phyloP scores from a whole-genome alignment of 768 basidiomycete species.

The Leccinum truebloodii region DNA sequence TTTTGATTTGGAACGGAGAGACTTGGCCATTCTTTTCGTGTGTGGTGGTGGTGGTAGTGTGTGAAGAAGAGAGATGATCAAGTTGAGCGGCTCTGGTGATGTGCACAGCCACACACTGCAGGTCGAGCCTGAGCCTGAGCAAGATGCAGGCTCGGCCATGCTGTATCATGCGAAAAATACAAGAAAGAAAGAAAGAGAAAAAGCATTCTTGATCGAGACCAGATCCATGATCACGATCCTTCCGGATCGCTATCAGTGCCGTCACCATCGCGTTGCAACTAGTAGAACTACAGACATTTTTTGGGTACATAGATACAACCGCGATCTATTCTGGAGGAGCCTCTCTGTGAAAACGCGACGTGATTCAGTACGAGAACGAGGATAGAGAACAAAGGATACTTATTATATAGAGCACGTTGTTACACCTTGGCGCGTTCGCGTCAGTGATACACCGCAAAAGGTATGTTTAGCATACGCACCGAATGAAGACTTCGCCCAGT shows the following conservation, averaged over 20 bases:
- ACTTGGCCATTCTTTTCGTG: slow-evolving; percentile 67
- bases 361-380: slow-evolving; percentile 21
- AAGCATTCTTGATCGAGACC: background rate
- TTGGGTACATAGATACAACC: slow-evolving; percentile 7
- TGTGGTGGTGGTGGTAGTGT: background rate
- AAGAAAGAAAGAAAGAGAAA: background rate
- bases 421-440: slow-evolving; percentile 57
- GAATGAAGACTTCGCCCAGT: slow-evolving; percentile 98
- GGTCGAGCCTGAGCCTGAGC: background rate
- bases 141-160: background rate
- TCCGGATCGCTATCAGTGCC: slow-evolving; percentile 8
- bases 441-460: slow-evolving; percentile 6
- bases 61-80: background rate
- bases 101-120: slow-evolving; percentile 12
- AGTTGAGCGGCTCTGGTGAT: background rate
- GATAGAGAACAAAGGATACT: slow-evolving; percentile 42
- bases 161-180: background rate
- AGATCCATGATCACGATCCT: slow-evolving; percentile 3
- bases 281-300: slow-evolving; percentile 11
- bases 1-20: slow-evolving; percentile 78
- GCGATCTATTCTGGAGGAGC: slow-evolving; percentile 52
- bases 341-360: slow-evolving; percentile 59
- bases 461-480: slow-evolving; percentile 50
- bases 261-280: slow-evolving; percentile 7
- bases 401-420: slow-evolving; percentile 96